phyloP scores from a whole-genome alignment of 768 basidiomycete genomes.

The Sutorius australiensis region DNA sequence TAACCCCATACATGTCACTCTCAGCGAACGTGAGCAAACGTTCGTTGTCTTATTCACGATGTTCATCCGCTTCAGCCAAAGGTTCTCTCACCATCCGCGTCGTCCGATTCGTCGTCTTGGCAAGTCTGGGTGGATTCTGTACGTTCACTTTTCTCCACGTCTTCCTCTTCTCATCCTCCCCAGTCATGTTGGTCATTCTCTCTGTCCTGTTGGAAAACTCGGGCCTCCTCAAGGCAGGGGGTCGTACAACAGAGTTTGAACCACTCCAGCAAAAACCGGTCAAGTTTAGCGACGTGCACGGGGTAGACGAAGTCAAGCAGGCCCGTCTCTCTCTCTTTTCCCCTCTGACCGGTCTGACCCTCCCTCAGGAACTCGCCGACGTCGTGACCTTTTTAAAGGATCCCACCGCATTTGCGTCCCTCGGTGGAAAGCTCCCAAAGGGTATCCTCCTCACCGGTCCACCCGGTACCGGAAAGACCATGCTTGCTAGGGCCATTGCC shows the following conservation, averaged over 20 bases:
- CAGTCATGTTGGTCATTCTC: slow-evolving; percentile 80
- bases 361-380: slow-evolving; percentile 79
- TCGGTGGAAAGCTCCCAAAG: slow-evolving; percentile 93
- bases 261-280: slow-evolving; percentile 76
- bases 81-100: slow-evolving; percentile 63
- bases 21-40: slow-evolving; percentile 67
- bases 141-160: slow-evolving; percentile 26
- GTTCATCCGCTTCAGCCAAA: slow-evolving; percentile 46
- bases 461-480: slow-evolving; percentile 78
- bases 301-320: slow-evolving; percentile 95
- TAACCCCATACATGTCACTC: slow-evolving; percentile 75
- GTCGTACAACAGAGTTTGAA: slow-evolving; percentile 78
- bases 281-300: slow-evolving; percentile 94
- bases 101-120: slow-evolving; percentile 56
- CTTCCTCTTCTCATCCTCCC: slow-evolving; percentile 3
- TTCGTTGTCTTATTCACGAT: background rate
- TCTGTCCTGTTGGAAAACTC: slow-evolving; percentile 91
- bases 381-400: slow-evolving; percentile 95
- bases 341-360: background rate
- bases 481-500: slow-evolving; percentile 95
- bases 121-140: slow-evolving; percentile 64
- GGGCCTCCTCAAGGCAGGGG: slow-evolving; percentile 86
- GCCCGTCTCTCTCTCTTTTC: slow-evolving; percentile 39
- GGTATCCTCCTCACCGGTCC: slow-evolving; percentile 89
- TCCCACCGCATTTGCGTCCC: slow-evolving; percentile 80